Base-by-base conservation (phyloP, 2,329 filamentous ascomycete genomes). In the Diaporthe velutina region DNA sequence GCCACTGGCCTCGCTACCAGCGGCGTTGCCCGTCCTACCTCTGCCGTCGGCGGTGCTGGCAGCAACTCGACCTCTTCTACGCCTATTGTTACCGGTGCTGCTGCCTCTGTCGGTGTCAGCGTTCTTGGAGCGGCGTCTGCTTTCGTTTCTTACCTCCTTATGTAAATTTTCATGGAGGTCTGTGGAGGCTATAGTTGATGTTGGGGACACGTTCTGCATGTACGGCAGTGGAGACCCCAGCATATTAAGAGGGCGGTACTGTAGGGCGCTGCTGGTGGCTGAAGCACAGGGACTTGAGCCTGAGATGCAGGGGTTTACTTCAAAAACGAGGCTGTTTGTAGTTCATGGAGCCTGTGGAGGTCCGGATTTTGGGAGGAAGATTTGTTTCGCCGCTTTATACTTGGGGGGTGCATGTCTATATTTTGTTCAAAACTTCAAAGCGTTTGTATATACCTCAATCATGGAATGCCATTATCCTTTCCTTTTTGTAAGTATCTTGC, bases 71-170 rank as follows among this genome's bases (percentile, higher is more conserved):
- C 57, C 33, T 33, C 57, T 28, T 30, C 40, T 2, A 64, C 45
- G 3, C 58, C 58, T 13, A 33, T 54, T 13, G 70, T 64, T 13
- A 54, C 70, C 12, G 70, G 70, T 33, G 57, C 33, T 8, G 70
- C 54, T 52, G 35, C 57, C 8, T 42, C 57, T 30, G 64, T 68
- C n/a, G 64, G 64, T 45, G n/a, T 68, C 48, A 68, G 64, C 48
- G 48, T 68, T 4, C 35, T 68, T 15, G 64, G 64, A 7, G 64
- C 64, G 2, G 64, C 64, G 9, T 68, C 64, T 40, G 64, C 64
- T 30, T 54, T 68, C n/a, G n/a, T 68, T 22, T 68, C 64, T 54
- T 68, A 68, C 64, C 64, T 68, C 35, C 64, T 68, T 8, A 52
- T 68, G 13, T 68, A 54, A 54, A 6, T 6, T 8, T 12, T 25